phyloP scores from a whole-genome alignment of 1,284 basidiomycete genomes.

The Ustilago crameri region DNA sequence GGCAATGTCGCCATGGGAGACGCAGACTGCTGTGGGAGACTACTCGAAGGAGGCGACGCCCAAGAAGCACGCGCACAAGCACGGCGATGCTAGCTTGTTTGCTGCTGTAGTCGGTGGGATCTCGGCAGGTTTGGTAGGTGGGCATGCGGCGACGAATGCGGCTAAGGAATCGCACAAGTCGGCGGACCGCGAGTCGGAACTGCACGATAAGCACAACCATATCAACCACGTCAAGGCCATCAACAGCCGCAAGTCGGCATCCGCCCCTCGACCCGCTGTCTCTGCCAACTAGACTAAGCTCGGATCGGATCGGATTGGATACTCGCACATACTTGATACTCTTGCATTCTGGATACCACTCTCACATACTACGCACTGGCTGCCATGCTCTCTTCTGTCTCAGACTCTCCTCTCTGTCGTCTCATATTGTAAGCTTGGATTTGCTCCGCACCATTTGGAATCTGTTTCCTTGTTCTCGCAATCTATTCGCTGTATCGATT shows the following conservation, averaged over 20 bases:
- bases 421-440: too few relatives aligned
- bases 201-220: slow-evolving; percentile 32
- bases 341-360: too few relatives aligned
- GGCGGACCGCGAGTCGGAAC: slow-evolving; percentile 15
- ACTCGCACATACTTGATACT: too few relatives aligned
- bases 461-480: too few relatives aligned
- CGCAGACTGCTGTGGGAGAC: slow-evolving; percentile 23
- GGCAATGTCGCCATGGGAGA: slow-evolving; percentile 16
- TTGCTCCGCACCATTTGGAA: too few relatives aligned
- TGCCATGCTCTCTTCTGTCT: too few relatives aligned
- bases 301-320: too few relatives aligned
- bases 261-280: slow-evolving; percentile 1
- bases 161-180: slow-evolving; percentile 12
- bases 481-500: too few relatives aligned
- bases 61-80: slow-evolving; percentile 20
- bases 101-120: slow-evolving; percentile 37
- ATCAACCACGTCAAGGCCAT: slow-evolving; percentile 21
- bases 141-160: slow-evolving; percentile 20
- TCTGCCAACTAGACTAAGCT: slow-evolving; percentile 1
- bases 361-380: too few relatives aligned
- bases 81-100: slow-evolving; percentile 34
- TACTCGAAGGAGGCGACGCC: not conserved
- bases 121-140: slow-evolving; percentile 20
- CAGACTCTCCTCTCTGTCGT: too few relatives aligned
- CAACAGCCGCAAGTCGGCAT: slow-evolving; percentile 5